Evolutionary conservation across 2,329 filamentous ascomycete species (phyloP), one percentile per base, ranked within the genome.

Genomic region (Leptosphaerulina australis): DNA sequence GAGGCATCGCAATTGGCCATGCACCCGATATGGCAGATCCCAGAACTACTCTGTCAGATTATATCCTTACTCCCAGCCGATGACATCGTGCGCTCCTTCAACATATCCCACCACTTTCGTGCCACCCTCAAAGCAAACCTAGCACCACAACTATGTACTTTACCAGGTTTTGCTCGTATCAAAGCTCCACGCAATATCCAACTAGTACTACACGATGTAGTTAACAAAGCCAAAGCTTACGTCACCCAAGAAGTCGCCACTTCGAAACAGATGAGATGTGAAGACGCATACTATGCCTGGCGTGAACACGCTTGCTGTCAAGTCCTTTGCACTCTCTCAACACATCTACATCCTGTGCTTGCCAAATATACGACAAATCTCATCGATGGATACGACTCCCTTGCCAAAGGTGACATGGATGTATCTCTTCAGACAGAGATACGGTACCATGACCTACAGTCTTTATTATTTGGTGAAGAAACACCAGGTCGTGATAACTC

Each of bases 261-360:
- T 2, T 34, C 40, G 18, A 43, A 30, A 3, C 35, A 45, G 14
- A n/a, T 45, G 2, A 53, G 45, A 9, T 6, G 31, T 7, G 28
- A 43, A 12, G 58, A 56, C 8, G 39, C 47, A 4, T 55, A 59
- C 31, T 54, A 45, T 24, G 48, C 44, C 31, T 59, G 58, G 58
- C 44, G 48, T 6, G 44, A 56, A 25, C 44, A 33, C 5, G 54
- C 40, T 7, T 12, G 44, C 18, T n/a, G 25, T 10, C 18, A 50
- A 7, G 30, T 61, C 4, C 38, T 58, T 2, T 20, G 47, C 10
- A 18, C 21, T 4, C 11, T 61, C 6, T 11, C 7, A 9, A 47
- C 52, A 1, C 29, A 47, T 39, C 21, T 61, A 3, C 59, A 59
- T 20, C 54, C 41, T 15, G n/a, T 35, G 2, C 37, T 51, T 4